Percentiles rank a stretch among this genome's conserved stretches.
phyloP scores from a whole-genome alignment of 2,329 filamentous ascomycete species.

The Rutstroemia sp. region DNA sequence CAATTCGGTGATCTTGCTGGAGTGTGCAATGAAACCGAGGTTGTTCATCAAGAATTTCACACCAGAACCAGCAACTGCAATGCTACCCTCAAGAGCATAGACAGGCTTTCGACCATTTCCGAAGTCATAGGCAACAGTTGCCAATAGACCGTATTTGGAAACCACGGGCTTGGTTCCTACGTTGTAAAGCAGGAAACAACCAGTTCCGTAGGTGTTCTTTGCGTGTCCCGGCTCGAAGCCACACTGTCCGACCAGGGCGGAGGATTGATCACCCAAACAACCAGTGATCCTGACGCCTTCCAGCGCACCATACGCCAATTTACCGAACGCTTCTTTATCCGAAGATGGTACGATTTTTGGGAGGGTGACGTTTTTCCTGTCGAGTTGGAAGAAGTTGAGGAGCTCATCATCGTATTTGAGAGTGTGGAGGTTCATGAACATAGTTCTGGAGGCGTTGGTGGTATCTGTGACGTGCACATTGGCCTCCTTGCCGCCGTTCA shows the following conservation, averaged over 20 bases:
- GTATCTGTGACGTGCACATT: slow-evolving; percentile 69
- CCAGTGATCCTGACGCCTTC: slow-evolving; percentile 66
- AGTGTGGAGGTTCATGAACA: slow-evolving; percentile 79
- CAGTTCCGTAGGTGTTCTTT: slow-evolving; percentile 81
- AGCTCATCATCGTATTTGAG: slow-evolving; percentile 68
- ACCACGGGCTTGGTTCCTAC: slow-evolving; percentile 79
- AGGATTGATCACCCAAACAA: slow-evolving; percentile 74
- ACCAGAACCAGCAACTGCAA: slow-evolving; percentile 74
- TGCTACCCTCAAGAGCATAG: slow-evolving; percentile 78
- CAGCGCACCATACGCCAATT: slow-evolving; percentile 56
- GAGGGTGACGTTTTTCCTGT: slow-evolving; percentile 60
- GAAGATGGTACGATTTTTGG: slow-evolving; percentile 73
- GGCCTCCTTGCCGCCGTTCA: slow-evolving; percentile 61
- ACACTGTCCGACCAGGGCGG: slow-evolving; percentile 73
- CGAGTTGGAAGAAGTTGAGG: slow-evolving; percentile 67
- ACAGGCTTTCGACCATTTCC: slow-evolving; percentile 44
- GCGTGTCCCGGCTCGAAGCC: slow-evolving; percentile 75
- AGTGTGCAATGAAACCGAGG: slow-evolving; percentile 48
- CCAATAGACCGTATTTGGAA: slow-evolving; percentile 72
- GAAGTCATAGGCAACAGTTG: slow-evolving; percentile 84
- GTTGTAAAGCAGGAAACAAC: slow-evolving; percentile 80
- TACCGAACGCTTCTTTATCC: slow-evolving; percentile 64
- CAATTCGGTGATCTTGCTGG: slow-evolving; percentile 43
- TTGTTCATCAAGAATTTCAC: slow-evolving; percentile 68
- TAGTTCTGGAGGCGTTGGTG: slow-evolving; percentile 76